Base-by-base conservation (phyloP, 106 monocot genomes). In the Phalaenopsis aphrodite region DNA sequence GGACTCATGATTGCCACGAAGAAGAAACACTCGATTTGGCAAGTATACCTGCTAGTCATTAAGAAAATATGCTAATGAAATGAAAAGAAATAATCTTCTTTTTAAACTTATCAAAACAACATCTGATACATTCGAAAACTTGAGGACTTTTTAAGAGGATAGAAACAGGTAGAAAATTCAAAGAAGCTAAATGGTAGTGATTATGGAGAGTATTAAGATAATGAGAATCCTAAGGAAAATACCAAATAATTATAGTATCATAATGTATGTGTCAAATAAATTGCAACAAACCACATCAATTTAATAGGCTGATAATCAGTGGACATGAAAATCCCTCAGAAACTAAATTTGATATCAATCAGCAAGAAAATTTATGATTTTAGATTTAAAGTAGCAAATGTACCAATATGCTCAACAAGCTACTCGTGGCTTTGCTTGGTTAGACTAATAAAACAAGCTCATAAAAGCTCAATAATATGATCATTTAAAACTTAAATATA, bases 1-100 rank as follows among this genome's bases (percentile, higher is more conserved):
- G 36, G 98, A 91, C 77, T 98, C 98, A 82, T 98, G 98, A 77
- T 98, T 98, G 52, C 98, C 98, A 72, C 98, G 98, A 78, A 98
- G 89, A 81, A 98, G 98, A 83, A 92, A 94, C 19, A 98, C 98
- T 79, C 86, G 84, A 72, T 90, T 78, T 58, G 98, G 98, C 48
- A 98, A 65, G 74, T 81, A 85, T 3, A 98, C 85, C 96, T 97
- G 82, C 8, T 79, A 75, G 4, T 71, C 78, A 87, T n/a, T 47
- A 82, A 52, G 42, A 72, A 79, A 72, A 3, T 58, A 46, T 7
- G 17, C 11, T 48, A 48, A 48, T 30, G 48, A 11, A 48, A 46
- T 14, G 45, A 75, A 16, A 75, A 75, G 16, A 75, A 75, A 21
- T 75, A 21, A 18, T 75, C 18, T 75, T n/a, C 49, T 48, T 43